A percentile compares a stretch with the other conserved stretches of the same genome.
Conservation (phyloP, 768 basidiomycete species). For the Hortiboletus campestris region DNA sequence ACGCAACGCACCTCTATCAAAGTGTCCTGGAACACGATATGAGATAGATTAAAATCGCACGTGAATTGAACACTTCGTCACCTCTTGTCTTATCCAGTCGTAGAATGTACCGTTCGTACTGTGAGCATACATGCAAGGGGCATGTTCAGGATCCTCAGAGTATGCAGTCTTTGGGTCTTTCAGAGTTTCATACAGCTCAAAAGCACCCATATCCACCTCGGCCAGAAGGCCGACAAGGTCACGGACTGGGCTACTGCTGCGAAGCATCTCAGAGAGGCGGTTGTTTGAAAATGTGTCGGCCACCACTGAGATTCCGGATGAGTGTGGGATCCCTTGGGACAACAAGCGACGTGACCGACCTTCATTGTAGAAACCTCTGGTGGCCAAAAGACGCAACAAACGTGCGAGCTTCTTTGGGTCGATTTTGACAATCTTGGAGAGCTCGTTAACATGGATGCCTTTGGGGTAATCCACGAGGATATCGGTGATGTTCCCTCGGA, state of each 20-base stretch:
- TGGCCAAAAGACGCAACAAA: slow-evolving; percentile 28
- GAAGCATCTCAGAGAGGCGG: slow-evolving; percentile 29
- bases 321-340: not conserved
- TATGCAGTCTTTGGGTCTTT: slow-evolving; percentile 17
- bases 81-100: slow-evolving; percentile 20
- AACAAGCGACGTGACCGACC: slow-evolving; percentile 15
- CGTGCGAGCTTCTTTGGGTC: slow-evolving; percentile 31
- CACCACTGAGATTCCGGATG: slow-evolving; percentile 21
- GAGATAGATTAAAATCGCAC: not conserved
- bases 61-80: not conserved
- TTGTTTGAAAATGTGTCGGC: slow-evolving; percentile 34
- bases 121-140: slow-evolving; percentile 18
- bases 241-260: slow-evolving; percentile 17
- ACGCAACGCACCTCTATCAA: slow-evolving; percentile 13
- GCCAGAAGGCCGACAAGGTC: slow-evolving; percentile 22
- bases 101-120: slow-evolving; percentile 21
- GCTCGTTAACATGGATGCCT: slow-evolving; percentile 32
- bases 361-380: slow-evolving; percentile 30
- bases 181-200: slow-evolving; percentile 23
- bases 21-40: slow-evolving; percentile 6
- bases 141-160: slow-evolving; percentile 21
- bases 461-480: slow-evolving; percentile 24
- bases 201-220: slow-evolving; percentile 19
- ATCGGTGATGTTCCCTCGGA: slow-evolving; percentile 29
- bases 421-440: slow-evolving; percentile 12